Conservation (phyloP, 805 yeast genomes). For the Candida krabiensis region DNA sequence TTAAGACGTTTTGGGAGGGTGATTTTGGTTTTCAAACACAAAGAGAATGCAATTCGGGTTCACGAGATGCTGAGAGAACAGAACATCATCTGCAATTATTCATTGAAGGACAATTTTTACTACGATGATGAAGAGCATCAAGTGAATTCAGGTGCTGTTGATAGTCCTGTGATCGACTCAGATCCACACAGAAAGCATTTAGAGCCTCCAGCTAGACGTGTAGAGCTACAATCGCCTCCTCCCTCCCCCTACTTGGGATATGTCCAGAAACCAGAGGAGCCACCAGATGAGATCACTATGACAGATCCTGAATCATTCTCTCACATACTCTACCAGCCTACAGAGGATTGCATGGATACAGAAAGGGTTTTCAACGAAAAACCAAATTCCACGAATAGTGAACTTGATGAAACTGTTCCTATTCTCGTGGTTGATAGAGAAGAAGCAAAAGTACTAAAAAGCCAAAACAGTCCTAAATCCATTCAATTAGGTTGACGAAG, state of each 20-base stretch:
- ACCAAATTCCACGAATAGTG: conserved; percentile 1
- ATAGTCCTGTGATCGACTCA: conserved; percentile 1
- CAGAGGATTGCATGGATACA: conserved; percentile 15
- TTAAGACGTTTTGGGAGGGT: conserved; percentile 29
- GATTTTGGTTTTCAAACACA: conserved; percentile 25
- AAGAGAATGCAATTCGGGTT: conserved; percentile 14
- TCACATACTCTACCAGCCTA: conserved; percentile 30
- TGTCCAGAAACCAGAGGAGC: conserved; percentile 31
- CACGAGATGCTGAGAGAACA: conserved; percentile 16
- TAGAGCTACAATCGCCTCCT: conserved; percentile 37
- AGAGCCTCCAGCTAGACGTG: conserved; percentile 27
- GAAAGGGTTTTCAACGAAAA: conserved; percentile 19
- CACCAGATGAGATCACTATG: conserved; percentile 31
- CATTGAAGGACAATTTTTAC: conserved; percentile 20
- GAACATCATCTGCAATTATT: conserved; percentile 22
- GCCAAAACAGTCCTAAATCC: conserved; percentile 3
- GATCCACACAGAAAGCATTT: conserved; percentile 8
- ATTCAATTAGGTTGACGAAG: too few species aligned
- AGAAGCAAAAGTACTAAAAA: conserved; percentile 28
- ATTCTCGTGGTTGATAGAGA: conserved; percentile 28
- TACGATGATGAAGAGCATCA: neutral
- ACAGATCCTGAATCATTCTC: conserved; percentile 32
- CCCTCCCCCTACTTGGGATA: conserved; percentile 36
- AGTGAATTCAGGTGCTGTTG: neutral
- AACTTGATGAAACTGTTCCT: conserved; percentile 20